These are phyloP conservation scores for Collybiopsis confluens DNA, from an alignment of 768 basidiomycete species.

Conservation along the genomic window DNA sequence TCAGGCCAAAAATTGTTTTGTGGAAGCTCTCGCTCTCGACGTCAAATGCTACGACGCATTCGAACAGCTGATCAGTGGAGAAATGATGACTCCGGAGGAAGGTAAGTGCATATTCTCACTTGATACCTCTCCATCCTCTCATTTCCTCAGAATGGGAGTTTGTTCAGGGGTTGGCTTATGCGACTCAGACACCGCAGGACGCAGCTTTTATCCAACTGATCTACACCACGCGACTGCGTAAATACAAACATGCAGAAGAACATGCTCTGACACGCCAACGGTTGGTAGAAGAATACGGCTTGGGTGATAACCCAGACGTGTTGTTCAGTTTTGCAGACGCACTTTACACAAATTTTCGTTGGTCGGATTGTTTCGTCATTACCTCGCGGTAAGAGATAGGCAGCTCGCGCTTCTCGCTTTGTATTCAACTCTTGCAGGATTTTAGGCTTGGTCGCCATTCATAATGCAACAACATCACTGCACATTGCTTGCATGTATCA, in stretches of 20 bases:
- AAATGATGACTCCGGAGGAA: slow-evolving; percentile 96
- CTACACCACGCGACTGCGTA: slow-evolving; percentile 87
- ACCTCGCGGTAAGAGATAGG: slow-evolving; percentile 60
- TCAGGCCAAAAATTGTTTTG: slow-evolving; percentile 89
- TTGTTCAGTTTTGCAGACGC: slow-evolving; percentile 88
- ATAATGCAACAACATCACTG: slow-evolving; percentile 85
- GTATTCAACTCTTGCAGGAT: slow-evolving; percentile 55
- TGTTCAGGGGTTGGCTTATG: slow-evolving; percentile 77
- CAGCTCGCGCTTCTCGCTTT: too few species aligned
- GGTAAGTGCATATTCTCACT: slow-evolving; percentile 42
- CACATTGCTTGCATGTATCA: slow-evolving; percentile 99
- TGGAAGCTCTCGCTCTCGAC: slow-evolving; percentile 92
- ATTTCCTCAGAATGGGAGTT: slow-evolving; percentile 88
- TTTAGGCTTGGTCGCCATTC: slow-evolving; percentile 76
- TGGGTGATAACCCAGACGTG: slow-evolving; percentile 91
- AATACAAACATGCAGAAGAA: slow-evolving; percentile 81
- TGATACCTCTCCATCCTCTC: not conserved
- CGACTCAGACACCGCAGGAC: slow-evolving; percentile 80
- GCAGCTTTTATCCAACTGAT: slow-evolving; percentile 90
- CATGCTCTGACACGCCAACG: slow-evolving; percentile 74
- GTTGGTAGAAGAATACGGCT: slow-evolving; percentile 78
- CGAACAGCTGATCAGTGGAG: slow-evolving; percentile 81
- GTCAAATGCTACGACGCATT: slow-evolving; percentile 98
- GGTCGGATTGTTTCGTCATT: slow-evolving; percentile 90
- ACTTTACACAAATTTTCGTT: slow-evolving; percentile 81